phyloP scores from a whole-genome alignment of 768 basidiomycete genomes.

The Rhodocollybia butyracea region DNA sequence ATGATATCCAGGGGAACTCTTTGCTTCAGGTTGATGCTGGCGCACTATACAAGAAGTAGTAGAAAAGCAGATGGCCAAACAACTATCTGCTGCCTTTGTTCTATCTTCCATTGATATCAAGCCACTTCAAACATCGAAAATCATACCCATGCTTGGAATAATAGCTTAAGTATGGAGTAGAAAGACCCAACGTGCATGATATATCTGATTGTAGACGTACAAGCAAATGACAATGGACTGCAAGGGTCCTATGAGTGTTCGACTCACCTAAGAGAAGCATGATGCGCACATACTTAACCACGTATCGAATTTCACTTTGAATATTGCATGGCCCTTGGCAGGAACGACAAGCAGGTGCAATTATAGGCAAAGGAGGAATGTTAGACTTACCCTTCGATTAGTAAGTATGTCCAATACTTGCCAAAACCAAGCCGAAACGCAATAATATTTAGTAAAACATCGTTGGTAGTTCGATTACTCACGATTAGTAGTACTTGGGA shows the following conservation, averaged over 20 bases:
- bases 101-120: neutral
- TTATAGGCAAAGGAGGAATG: neutral
- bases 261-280: neutral
- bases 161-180: neutral
- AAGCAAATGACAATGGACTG: constrained; percentile 7
- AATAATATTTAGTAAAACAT: too few species aligned
- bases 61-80: too few species aligned
- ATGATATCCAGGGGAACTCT: too few species aligned
- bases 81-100: neutral
- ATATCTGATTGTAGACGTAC: constrained; percentile 2
- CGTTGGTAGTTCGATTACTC: too few species aligned
- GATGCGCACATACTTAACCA: constrained; percentile 9
- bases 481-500: too few species aligned
- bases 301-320: constrained; percentile 7
- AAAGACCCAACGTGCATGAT: neutral
- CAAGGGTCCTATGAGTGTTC: neutral
- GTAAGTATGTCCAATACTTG: too few species aligned
- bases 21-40: too few species aligned
- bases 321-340: constrained; percentile 7
- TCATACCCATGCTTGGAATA: constrained; percentile 7
- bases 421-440: too few species aligned
- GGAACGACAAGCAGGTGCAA: constrained; percentile 10
- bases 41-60: too few species aligned
- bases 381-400: too few species aligned
- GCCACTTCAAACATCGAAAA: constrained; percentile 7